Percentiles rank a stretch among this genome's conserved stretches.
Evolutionary conservation across 2,329 filamentous ascomycete genomes (phyloP).

Genomic region (Chaetoscypha palmicola): DNA sequence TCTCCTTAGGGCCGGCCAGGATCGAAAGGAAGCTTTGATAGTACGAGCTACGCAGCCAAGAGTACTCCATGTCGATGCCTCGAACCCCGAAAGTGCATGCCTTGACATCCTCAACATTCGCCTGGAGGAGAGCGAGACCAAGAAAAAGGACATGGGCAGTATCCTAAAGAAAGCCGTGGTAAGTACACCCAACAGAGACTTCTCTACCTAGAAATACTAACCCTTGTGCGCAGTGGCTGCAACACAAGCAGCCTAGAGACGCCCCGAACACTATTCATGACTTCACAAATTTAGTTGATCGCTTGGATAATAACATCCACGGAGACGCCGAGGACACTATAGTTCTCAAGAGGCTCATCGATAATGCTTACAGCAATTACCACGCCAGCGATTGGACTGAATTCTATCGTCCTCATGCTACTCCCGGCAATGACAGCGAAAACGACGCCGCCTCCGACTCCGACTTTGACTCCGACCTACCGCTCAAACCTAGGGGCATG

Average conservation of each 20-base stretch:
- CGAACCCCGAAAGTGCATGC: too few species aligned
- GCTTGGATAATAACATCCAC: slow-evolving; percentile 1
- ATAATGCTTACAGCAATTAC: slow-evolving; percentile 15
- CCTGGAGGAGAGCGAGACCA: too few species aligned
- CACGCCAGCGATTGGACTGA: slow-evolving; percentile 27
- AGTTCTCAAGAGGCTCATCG: slow-evolving; percentile 1
- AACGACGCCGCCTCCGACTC: not conserved
- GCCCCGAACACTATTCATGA: slow-evolving; percentile 1
- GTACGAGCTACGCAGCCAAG: too few species aligned
- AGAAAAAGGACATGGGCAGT: too few species aligned
- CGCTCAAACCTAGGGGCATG: not conserved
- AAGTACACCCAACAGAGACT: too few species aligned
- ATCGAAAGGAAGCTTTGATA: too few species aligned
- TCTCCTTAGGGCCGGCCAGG: not conserved
- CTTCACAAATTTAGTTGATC: slow-evolving; percentile 5
- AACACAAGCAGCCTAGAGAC: not conserved
- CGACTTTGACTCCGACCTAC: not conserved
- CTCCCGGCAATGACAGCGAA: too few species aligned
- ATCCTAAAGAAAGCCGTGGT: too few species aligned
- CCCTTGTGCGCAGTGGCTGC: not conserved
- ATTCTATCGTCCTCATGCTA: slow-evolving; percentile 29
- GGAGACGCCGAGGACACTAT: slow-evolving; percentile 6
- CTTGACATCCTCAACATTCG: too few species aligned
- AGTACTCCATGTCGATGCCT: too few species aligned
- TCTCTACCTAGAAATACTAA: too few species aligned